phyloP scores from a whole-genome alignment of 768 basidiomycete genomes.

The Rhizopogon sp. region DNA sequence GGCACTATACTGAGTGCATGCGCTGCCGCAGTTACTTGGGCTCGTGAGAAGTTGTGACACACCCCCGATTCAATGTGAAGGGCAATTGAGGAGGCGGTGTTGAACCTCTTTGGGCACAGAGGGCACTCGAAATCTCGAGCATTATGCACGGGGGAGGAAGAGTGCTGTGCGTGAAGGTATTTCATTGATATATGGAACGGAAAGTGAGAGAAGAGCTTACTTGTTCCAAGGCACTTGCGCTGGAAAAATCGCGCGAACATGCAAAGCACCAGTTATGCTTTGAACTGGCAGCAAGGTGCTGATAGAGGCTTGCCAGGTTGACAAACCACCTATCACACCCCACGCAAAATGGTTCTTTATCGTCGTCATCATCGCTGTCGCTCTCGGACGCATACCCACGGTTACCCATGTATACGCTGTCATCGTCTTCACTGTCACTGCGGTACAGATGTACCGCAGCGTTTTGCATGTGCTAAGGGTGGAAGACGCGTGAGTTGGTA shows the following conservation, averaged over 20 bases:
- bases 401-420: no score
- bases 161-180: not conserved
- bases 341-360: conserved; percentile 13
- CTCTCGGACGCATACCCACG: not conserved
- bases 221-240: conserved; percentile 18
- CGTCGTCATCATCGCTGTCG: conserved; percentile 4
- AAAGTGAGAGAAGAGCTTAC: conserved; percentile 21
- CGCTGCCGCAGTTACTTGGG: conserved; percentile 32
- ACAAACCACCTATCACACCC: conserved; percentile 20
- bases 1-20: conserved; percentile 28
- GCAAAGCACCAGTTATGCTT: conserved; percentile 31
- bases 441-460: not conserved
- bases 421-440: not conserved
- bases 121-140: not conserved
- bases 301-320: conserved; percentile 8
- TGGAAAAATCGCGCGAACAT: conserved; percentile 25
- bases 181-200: not conserved
- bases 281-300: conserved; percentile 16
- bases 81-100: conserved; percentile 29
- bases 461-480: not conserved
- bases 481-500: not conserved
- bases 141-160: not conserved
- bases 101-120: not conserved
- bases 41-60: conserved; percentile 30
- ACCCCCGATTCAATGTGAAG: conserved; percentile 36